Conservation (phyloP, 106 monocot species). For the Allium sativum region DNA sequence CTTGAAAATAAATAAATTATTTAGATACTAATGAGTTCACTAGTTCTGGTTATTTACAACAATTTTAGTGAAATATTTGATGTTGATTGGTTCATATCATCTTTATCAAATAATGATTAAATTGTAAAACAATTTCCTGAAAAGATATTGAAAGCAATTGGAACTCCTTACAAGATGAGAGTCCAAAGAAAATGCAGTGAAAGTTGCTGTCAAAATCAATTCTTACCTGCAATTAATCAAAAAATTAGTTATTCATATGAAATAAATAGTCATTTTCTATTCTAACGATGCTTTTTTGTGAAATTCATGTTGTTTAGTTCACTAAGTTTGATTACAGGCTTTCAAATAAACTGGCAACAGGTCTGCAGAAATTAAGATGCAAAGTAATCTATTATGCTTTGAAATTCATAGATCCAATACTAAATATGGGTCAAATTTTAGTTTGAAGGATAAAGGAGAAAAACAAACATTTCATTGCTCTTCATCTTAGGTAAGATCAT, state of each 20-base stretch:
- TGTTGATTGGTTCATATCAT: conserved; percentile 76
- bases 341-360: conserved; percentile 57
- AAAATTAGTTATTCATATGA: conserved; percentile 27
- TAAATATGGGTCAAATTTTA: too few species aligned
- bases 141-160: conserved; percentile 29
- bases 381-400: conserved; percentile 77
- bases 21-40: too few species aligned
- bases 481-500: too few species aligned
- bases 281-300: background rate
- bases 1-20: too few species aligned
- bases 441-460: too few species aligned
- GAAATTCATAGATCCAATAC: conserved; percentile 62
- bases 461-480: too few species aligned
- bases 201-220: conserved; percentile 72
- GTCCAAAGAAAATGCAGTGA: conserved; percentile 83
- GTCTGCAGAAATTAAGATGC: conserved; percentile 73
- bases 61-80: conserved; percentile 80
- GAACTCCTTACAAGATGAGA: conserved; percentile 58
- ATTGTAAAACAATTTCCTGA: conserved; percentile 62
- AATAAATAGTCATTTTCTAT: background rate
- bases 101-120: conserved; percentile 66
- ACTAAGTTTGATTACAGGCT: conserved; percentile 85
- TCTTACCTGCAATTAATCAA: conserved; percentile 70
- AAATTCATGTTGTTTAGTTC: conserved; percentile 52
- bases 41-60: conserved; percentile 34